Percentiles rank a stretch among this genome's conserved stretches.
Evolutionary conservation across 345 rosid genomes (phyloP).

Genomic region (Corchorus capsularis): DNA sequence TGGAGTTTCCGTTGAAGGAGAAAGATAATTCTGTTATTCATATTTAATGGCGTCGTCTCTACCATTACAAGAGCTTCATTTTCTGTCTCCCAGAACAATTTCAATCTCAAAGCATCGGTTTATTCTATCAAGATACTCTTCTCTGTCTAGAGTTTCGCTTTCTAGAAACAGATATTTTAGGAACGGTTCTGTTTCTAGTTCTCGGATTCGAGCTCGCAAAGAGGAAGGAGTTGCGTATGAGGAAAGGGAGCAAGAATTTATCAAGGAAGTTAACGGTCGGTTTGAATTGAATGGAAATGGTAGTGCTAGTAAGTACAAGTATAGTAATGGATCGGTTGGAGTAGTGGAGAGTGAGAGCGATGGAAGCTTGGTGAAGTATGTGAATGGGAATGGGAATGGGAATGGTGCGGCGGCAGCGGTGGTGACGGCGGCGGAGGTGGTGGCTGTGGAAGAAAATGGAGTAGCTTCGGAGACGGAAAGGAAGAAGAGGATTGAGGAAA

Average conservation of each 20-base stretch:
- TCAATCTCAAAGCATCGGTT: constrained; percentile 25
- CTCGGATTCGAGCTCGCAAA: constrained; percentile 46
- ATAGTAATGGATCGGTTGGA: constrained; percentile 33
- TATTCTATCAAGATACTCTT: constrained; percentile 24
- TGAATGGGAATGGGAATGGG: constrained; percentile 62
- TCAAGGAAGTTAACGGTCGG: constrained; percentile 16
- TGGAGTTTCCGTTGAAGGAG: neutral
- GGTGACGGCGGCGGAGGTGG: constrained; percentile 26
- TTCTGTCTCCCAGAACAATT: constrained; percentile 40
- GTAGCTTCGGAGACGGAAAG: constrained; percentile 57
- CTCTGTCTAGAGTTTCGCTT: constrained; percentile 32
- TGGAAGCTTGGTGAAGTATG: constrained; percentile 71
- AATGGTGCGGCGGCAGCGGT: constrained; percentile 31
- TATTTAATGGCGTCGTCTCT: constrained; percentile 52
- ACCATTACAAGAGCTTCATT: constrained; percentile 46
- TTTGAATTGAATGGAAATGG: constrained; percentile 14
- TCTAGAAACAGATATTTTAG: constrained; percentile 18
- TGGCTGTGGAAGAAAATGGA: constrained; percentile 26
- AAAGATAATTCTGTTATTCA: neutral
- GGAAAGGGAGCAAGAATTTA: constrained; percentile 20
- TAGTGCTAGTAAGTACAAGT: constrained; percentile 7
- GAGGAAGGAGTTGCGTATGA: constrained; percentile 44
- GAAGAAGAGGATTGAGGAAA: constrained; percentile 89
- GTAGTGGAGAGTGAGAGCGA: constrained; percentile 30
- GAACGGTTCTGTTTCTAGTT: constrained; percentile 22